phyloP scores from a whole-genome alignment of 768 basidiomycete genomes.

The Podaxis sp. region DNA sequence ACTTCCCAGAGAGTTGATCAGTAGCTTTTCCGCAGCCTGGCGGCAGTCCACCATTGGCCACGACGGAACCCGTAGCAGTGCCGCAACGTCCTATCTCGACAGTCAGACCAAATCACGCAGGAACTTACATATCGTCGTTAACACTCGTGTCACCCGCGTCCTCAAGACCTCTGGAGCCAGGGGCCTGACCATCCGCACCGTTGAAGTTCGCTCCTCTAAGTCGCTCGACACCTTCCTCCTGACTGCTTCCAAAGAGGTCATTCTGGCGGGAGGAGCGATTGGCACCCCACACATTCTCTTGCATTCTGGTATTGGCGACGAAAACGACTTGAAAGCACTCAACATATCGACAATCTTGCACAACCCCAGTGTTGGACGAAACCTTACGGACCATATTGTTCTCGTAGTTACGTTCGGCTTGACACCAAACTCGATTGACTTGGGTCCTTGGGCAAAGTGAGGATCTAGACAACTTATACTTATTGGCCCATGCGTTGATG shows the following conservation, averaged over 20 bases:
- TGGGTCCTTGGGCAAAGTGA: slow-evolving; percentile 13
- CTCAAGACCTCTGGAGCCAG: not conserved
- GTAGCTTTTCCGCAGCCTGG: slow-evolving; percentile 17
- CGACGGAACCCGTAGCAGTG: slow-evolving; percentile 23
- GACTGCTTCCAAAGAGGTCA: slow-evolving; percentile 23
- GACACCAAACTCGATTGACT: slow-evolving; percentile 5
- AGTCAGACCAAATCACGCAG: slow-evolving; percentile 19
- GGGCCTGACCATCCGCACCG: slow-evolving; percentile 5
- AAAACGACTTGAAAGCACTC: slow-evolving; percentile 12
- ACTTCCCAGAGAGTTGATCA: not conserved
- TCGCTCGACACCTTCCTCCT: not conserved
- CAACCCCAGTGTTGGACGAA: slow-evolving; percentile 27
- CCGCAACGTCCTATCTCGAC: slow-evolving; percentile 25
- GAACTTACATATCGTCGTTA: slow-evolving; percentile 30
- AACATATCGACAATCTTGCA: slow-evolving; percentile 24
- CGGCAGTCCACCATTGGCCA: slow-evolving; percentile 21
- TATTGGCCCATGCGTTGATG: not conserved
- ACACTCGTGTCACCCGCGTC: slow-evolving; percentile 25
- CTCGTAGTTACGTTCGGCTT: not conserved
- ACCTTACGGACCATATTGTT: slow-evolving; percentile 25
- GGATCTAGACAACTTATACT: not conserved
- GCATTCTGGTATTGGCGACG: slow-evolving; percentile 20
- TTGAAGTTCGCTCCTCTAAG: slow-evolving; percentile 8
- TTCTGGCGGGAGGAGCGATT: slow-evolving; percentile 16
- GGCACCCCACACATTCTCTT: slow-evolving; percentile 19